Conservation (phyloP, 2,329 filamentous ascomycete species). For the Paecilomyces variotii region DNA sequence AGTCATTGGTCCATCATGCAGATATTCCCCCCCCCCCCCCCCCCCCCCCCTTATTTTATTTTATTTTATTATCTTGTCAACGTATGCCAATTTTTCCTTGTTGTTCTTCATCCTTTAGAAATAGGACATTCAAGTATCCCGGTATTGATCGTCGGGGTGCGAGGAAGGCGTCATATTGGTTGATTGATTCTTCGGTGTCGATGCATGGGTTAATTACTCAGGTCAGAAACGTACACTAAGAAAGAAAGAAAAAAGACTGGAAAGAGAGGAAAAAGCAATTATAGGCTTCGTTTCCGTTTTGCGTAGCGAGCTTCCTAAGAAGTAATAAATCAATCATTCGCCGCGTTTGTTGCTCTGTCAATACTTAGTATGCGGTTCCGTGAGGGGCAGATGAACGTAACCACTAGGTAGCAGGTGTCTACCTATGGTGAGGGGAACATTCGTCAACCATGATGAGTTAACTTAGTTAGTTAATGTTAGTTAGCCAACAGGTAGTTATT, state of each 20-base stretch:
- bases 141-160: not conserved
- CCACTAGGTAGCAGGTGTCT: too few relatives aligned
- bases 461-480: too few relatives aligned
- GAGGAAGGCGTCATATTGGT: not conserved
- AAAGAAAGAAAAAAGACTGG: not conserved
- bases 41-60: not conserved
- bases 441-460: not conserved
- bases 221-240: not conserved
- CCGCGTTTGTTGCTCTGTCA: not conserved
- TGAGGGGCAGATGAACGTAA: too few relatives aligned
- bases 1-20: not conserved
- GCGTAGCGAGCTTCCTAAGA: not conserved
- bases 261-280: not conserved
- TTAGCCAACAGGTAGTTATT: too few relatives aligned
- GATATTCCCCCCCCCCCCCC: not conserved
- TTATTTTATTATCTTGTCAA: too few relatives aligned
- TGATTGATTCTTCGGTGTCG: not conserved
- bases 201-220: not conserved
- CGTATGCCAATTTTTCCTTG: too few relatives aligned
- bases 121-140: not conserved
- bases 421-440: not conserved
- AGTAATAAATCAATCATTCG: not conserved
- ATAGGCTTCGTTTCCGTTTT: not conserved
- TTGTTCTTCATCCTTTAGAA: not conserved
- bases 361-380: too few relatives aligned